Evolutionary conservation across 2,329 filamentous ascomycete genomes (phyloP).

Genomic region (Talaromyces sp.): DNA sequence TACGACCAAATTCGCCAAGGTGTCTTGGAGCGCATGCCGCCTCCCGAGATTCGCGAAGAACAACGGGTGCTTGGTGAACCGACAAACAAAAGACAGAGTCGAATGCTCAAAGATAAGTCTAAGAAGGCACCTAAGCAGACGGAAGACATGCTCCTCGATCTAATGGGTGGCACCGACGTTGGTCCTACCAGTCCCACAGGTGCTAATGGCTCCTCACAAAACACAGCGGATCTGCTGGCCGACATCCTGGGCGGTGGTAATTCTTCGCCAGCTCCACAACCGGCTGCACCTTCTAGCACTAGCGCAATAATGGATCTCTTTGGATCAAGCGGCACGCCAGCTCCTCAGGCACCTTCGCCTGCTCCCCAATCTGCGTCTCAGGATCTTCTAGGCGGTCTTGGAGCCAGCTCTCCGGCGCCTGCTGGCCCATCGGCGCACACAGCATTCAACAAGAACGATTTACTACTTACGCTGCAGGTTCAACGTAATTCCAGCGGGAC

Average conservation of each 20-base stretch:
- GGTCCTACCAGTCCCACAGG: slow-evolving; percentile 51
- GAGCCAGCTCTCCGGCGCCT: slow-evolving; percentile 47
- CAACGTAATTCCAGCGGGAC: slow-evolving; percentile 63
- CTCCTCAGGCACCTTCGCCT: slow-evolving; percentile 38
- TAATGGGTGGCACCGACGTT: slow-evolving; percentile 79
- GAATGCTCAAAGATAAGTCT: slow-evolving; percentile 64
- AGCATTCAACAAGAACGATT: slow-evolving; percentile 81
- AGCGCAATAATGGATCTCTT: slow-evolving; percentile 92
- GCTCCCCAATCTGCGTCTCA: slow-evolving; percentile 19
- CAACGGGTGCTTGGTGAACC: slow-evolving; percentile 84
- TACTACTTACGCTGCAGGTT: slow-evolving; percentile 74
- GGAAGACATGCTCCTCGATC: slow-evolving; percentile 83
- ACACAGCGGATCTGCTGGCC: slow-evolving; percentile 80
- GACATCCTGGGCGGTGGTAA: slow-evolving; percentile 78
- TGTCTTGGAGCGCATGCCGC: slow-evolving; percentile 95
- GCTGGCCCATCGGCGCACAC: slow-evolving; percentile 52
- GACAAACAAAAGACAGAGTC: slow-evolving; percentile 58
- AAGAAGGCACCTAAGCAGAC: slow-evolving; percentile 74
- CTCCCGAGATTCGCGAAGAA: slow-evolving; percentile 93
- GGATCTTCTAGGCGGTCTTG: slow-evolving; percentile 38
- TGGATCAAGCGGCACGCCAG: slow-evolving; percentile 45
- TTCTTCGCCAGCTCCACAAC: slow-evolving; percentile 47
- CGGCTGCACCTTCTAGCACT: slow-evolving; percentile 46
- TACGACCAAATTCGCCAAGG: slow-evolving; percentile 82
- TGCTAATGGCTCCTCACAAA: slow-evolving; percentile 53